Percentiles rank a stretch among this genome's conserved stretches.
phyloP scores from a whole-genome alignment of 768 basidiomycete species.

The Phylloporus arenicola region DNA sequence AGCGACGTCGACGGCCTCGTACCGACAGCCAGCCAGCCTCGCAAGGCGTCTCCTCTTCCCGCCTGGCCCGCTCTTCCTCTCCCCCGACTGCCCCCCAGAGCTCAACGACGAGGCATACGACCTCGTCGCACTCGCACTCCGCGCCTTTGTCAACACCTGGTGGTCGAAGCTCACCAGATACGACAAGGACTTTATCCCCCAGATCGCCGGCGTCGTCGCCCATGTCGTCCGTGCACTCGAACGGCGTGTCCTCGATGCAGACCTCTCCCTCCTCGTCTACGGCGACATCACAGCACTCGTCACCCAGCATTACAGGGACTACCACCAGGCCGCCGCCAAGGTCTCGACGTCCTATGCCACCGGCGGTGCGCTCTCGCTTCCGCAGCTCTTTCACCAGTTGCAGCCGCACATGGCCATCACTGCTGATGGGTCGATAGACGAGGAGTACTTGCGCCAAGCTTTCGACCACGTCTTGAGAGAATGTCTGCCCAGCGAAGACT shows the following conservation, averaged over 20 bases:
- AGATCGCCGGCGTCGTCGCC: conserved; percentile 55
- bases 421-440: conserved; percentile 58
- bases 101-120: conserved; percentile 60
- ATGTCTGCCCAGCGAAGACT: conserved; percentile 76
- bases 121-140: conserved; percentile 70
- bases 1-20: conserved; percentile 19
- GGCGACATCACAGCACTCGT: conserved; percentile 60
- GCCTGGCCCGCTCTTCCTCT: conserved; percentile 44
- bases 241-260: conserved; percentile 45
- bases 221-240: conserved; percentile 59
- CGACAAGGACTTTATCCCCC: conserved; percentile 77
- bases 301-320: conserved; percentile 75
- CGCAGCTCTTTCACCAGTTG: conserved; percentile 69
- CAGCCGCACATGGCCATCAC: conserved; percentile 83
- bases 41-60: conserved; percentile 64
- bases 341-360: conserved; percentile 63
- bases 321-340: conserved; percentile 61
- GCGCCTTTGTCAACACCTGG: conserved; percentile 80
- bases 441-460: conserved; percentile 73
- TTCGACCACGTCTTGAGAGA: conserved; percentile 70
- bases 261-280: conserved; percentile 59
- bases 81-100: conserved; percentile 42
- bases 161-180: conserved; percentile 80
- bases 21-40: conserved; percentile 32
- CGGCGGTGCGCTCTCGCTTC: conserved; percentile 57